These are phyloP conservation scores for Globisporangium megalacanthum DNA, from an alignment of 352 stramenopile species.

Conservation along the genomic window DNA sequence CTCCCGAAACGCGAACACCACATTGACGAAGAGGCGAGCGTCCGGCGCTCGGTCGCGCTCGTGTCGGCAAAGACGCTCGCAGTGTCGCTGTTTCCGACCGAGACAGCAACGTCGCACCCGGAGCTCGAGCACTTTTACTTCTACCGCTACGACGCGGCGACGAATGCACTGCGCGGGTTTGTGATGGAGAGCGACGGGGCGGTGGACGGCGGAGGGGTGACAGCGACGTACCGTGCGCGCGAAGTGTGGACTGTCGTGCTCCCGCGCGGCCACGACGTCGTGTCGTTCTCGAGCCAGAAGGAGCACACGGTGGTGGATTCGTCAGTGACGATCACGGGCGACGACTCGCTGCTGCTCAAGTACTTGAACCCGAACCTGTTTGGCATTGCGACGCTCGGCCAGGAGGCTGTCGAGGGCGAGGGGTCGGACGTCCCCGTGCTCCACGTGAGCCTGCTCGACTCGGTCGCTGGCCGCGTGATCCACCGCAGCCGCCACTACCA, in stretches of 20 bases:
- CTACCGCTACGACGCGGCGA: constrained; percentile 51
- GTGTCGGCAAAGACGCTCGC: constrained; percentile 41
- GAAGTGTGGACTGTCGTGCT: constrained; percentile 71
- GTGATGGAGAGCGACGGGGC: constrained; percentile 30
- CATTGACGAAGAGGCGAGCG: constrained; percentile 47
- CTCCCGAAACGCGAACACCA: constrained; percentile 74
- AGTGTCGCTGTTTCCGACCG: constrained; percentile 54
- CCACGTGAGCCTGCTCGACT: constrained; percentile 92
- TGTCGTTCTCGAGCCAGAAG: constrained; percentile 51
- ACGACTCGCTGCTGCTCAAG: constrained; percentile 96
- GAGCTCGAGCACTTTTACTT: constrained; percentile 78
- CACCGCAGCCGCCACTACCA: constrained; percentile 88
- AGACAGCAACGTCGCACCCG: constrained; percentile 32
- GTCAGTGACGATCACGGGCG: constrained; percentile 84
- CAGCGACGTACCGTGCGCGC: constrained; percentile 26
- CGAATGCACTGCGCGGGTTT: constrained; percentile 52
- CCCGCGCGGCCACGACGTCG: constrained; percentile 46
- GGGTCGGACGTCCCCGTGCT: constrained; percentile 37
- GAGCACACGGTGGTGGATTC: constrained; percentile 68
- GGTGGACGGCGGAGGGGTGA: constrained; percentile 5
- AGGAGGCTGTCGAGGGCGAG: constrained; percentile 32
- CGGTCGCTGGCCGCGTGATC: constrained; percentile 91
- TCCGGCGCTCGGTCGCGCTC: constrained; percentile 56
- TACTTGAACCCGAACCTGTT: constrained; percentile 97
- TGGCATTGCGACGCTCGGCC: constrained; percentile 83